These are phyloP conservation scores for Candida buenavistaensis DNA, from an alignment of 1,139 yeast genomes.

Conservation along the genomic window DNA sequence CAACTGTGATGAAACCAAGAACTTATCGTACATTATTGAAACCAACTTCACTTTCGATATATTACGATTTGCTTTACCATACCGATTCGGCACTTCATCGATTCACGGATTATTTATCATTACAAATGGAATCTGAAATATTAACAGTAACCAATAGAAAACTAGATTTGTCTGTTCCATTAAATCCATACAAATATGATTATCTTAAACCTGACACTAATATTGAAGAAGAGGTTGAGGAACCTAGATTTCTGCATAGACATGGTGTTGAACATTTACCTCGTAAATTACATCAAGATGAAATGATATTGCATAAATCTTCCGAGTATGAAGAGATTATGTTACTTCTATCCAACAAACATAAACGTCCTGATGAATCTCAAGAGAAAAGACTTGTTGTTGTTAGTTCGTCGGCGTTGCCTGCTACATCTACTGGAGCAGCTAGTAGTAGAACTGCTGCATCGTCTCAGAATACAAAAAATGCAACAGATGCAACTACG, in stretches of 20 bases:
- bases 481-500: slow-evolving; percentile 21
- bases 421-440: slow-evolving; percentile 20
- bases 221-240: slow-evolving; percentile 25
- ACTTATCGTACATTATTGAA: slow-evolving; percentile 73
- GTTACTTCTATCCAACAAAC: slow-evolving; percentile 50
- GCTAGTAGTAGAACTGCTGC: slow-evolving; percentile 16
- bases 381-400: slow-evolving; percentile 42
- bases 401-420: slow-evolving; percentile 32
- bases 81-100: slow-evolving; percentile 75
- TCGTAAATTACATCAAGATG: slow-evolving; percentile 48
- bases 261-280: slow-evolving; percentile 43
- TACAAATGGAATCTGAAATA: slow-evolving; percentile 82
- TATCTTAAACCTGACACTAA: slow-evolving; percentile 47
- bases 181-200: slow-evolving; percentile 61
- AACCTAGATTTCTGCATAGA: slow-evolving; percentile 46
- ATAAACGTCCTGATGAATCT: slow-evolving; percentile 38
- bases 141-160: slow-evolving; percentile 76
- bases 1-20: slow-evolving; percentile 47
- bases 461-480: slow-evolving; percentile 20
- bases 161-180: slow-evolving; percentile 68
- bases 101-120: slow-evolving; percentile 75
- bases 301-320: slow-evolving; percentile 61
- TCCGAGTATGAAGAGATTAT: slow-evolving; percentile 90
- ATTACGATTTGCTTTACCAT: slow-evolving; percentile 81
- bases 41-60: slow-evolving; percentile 79